These are phyloP conservation scores for Botrytis porri DNA, from an alignment of 2,329 filamentous ascomycete genomes.

Conservation along the genomic window DNA sequence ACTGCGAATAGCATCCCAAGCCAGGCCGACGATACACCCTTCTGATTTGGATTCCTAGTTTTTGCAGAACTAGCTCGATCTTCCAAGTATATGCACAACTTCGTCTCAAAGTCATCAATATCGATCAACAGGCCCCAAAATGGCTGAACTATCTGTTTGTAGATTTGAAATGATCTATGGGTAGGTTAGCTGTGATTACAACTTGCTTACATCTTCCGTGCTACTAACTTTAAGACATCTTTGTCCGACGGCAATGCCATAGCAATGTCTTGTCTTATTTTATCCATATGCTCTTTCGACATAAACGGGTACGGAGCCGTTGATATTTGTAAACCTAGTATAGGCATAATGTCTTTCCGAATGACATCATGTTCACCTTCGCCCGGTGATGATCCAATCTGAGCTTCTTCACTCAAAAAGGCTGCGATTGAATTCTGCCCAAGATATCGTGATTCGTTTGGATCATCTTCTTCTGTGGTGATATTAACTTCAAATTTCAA, in stretches of 20 bases:
- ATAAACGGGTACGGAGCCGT: constrained; percentile 62
- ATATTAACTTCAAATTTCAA: constrained; percentile 16
- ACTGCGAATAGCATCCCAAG: constrained; percentile 64
- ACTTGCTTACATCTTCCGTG: background rate
- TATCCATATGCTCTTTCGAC: constrained; percentile 60
- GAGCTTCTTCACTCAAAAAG: constrained; percentile 58
- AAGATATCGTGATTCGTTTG: constrained; percentile 57
- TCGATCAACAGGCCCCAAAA: constrained; percentile 68
- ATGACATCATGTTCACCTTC: constrained; percentile 49
- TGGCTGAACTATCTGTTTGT: constrained; percentile 64
- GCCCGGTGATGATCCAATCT: constrained; percentile 47
- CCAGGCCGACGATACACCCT: constrained; percentile 58
- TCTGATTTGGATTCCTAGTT: constrained; percentile 30
- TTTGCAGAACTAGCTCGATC: constrained; percentile 51
- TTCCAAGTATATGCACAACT: constrained; percentile 63
- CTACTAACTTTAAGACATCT: constrained; percentile 62
- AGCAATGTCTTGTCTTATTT: constrained; percentile 58
- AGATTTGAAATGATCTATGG: constrained; percentile 58
- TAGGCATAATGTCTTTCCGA: constrained; percentile 63
- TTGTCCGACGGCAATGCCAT: constrained; percentile 61
- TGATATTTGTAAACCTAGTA: constrained; percentile 62
- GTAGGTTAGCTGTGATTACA: background rate
- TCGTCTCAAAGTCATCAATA: constrained; percentile 62
- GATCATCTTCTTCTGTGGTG: constrained; percentile 50
- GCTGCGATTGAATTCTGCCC: constrained; percentile 67